Base-by-base conservation (phyloP, 2,329 filamentous ascomycete species). In the Chrysosporium keratinophilum region DNA sequence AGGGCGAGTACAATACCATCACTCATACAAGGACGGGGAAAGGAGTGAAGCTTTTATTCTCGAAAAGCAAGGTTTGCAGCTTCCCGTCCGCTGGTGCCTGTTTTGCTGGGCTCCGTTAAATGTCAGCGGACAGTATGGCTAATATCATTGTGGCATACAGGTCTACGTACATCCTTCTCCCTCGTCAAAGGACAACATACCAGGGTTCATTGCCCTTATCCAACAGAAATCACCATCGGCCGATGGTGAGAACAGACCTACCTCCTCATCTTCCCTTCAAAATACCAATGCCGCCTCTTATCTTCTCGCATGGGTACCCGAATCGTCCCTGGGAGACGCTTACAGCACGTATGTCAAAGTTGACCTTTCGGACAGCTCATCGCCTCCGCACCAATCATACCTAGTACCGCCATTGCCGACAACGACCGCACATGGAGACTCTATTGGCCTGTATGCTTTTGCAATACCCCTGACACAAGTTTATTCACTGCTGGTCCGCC, bases 81-180 rank as follows among this genome's bases (percentile, higher is more conserved):
- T 31, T 42, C n/a, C n/a, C 23, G 42, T 20, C 11, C 23, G 10
- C 35, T 42, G 11, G 31, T 14, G 10, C 11, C 11, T 17, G 5
- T 34, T n/a, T 48, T 17, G 9, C 9, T n/a, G n/a, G n/a, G 23
- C n/a, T 40, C 14, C 23, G n/a, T n/a, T 17, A 3, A 19, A 33
- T 33, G 47, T 14, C 31, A 31, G n/a, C 34, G 28, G 35, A 39
- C 34, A 43, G 14, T 23, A 10, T 4, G 20, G 23, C 40, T 44
- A 14, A 43, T 39, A 52, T 34, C 15, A 10, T 12, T 15, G 37
- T 15, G 28, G 10, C 23, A 4, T n/a, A 14, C 62, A 90, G 85
- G 93, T 98, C 67, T 98, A 97, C 67, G 84, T 98, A 42, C 93
- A 98, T 69, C 93, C 93, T 1, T 89, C 89, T 0, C 86, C 91